Evolutionary conservation across 495 filamentous ascomycete genomes (phyloP), one percentile per base, ranked within the genome.

Genomic region (Annulohypoxylon maeteangense): DNA sequence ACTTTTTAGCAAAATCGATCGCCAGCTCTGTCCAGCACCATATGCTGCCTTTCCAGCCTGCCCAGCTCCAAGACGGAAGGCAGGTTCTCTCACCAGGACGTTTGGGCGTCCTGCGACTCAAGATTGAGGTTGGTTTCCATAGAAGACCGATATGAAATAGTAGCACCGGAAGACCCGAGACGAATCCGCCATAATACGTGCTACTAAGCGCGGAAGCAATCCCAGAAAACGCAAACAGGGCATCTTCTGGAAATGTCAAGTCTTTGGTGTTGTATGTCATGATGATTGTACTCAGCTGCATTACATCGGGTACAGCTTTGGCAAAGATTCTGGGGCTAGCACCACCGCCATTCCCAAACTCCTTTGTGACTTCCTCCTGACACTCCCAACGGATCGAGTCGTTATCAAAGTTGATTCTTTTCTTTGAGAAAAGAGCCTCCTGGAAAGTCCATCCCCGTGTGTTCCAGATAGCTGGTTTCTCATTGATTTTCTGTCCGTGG

Each of bases 361-460:
- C 47, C 22, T 11, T 12, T 16, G 6, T 27, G 4, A 11, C 4
- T 25, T 18, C 22, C 8, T 29, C 11, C 20, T 25, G 47, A n/a
- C 47, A 51, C 14, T 51, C 47, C 47, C 47, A 51, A 5, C 18
- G 23, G 3, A 27, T 27, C 20, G 4, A 22, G 6, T 50, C 20
- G 23, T 25, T 25, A 11, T 50, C 7, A 8, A 51, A 51, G 7
- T 25, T 51, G 47, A n/a, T 51, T 29, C 47, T 51, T 16, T 69
- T 23, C 27, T 38, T 55, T 20, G 70, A 74, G 29, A 71, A 65
- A 48, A 73, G 55, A 4, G 34, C 18, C 40, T 75, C 75, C 47
- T 75, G 72, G 38, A 66, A 75, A 2, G 69, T 77, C 72, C 75
- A 75, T 7, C 68, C 75, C 50, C 75, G 27, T 2, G 51, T 75